Percentiles rank a stretch among this genome's conserved stretches.
Conservation (phyloP, 768 basidiomycete genomes). For the Rhodotorula kratochvilovae region DNA sequence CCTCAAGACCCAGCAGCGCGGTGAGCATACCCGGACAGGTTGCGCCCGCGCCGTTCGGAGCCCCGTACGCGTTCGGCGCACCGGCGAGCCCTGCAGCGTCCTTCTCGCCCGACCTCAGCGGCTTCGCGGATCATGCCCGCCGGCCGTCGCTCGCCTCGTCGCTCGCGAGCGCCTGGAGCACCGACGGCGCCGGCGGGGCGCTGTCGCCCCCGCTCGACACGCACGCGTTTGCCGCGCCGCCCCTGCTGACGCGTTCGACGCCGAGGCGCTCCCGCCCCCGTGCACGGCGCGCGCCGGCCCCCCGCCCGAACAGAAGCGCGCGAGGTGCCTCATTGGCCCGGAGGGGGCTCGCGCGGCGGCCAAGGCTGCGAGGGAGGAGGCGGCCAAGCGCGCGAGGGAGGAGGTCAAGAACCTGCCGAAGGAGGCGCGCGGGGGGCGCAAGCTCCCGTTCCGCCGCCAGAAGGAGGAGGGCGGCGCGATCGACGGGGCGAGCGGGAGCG, state of each 20-base stretch:
- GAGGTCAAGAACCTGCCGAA: slow-evolving; percentile 17
- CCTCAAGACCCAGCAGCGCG: slow-evolving; percentile 2
- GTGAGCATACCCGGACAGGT: slow-evolving; percentile 1
- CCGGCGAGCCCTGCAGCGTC: background rate
- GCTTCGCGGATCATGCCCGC: background rate
- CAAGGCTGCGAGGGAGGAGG: slow-evolving; percentile 32
- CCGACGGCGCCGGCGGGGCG: background rate
- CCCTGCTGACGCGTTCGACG: background rate
- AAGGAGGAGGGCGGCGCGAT: too few species aligned
- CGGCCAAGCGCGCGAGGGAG: slow-evolving; percentile 20
- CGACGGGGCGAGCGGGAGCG: too few species aligned
- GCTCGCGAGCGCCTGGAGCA: slow-evolving; percentile 2
- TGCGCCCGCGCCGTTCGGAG: background rate
- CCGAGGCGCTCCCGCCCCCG: slow-evolving; percentile 3
- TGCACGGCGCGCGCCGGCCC: slow-evolving; percentile 9
- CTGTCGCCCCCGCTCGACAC: background rate
- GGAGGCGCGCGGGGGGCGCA: slow-evolving; percentile 19
- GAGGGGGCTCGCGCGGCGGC: slow-evolving; percentile 34
- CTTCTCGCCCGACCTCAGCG: slow-evolving; percentile 14
- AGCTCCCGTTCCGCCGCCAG: slow-evolving; percentile 15
- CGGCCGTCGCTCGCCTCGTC: slow-evolving; percentile 14
- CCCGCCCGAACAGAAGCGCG: slow-evolving; percentile 1
- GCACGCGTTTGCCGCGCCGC: background rate
- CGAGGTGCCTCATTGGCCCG: slow-evolving; percentile 21
- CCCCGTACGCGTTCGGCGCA: background rate